Evolutionary conservation across 208 protist species (phyloP).

Genomic region (Kentomonas sorsogonicus): DNA sequence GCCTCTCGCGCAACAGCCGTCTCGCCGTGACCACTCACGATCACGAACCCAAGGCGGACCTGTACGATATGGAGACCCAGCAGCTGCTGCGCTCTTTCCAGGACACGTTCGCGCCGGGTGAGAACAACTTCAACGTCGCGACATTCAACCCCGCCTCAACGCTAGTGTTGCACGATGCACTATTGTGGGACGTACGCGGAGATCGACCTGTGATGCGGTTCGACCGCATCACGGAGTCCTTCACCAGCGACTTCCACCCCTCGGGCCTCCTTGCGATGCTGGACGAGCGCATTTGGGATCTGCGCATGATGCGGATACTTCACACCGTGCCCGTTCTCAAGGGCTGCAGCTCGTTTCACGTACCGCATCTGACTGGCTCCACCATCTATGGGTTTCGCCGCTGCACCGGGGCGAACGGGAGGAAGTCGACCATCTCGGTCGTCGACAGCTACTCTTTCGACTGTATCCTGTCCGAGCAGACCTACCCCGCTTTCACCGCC

Average conservation of each 20-base stretch:
- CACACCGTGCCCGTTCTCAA: constrained; percentile 67
- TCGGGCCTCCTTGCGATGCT: constrained; percentile 66
- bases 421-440: constrained; percentile 48
- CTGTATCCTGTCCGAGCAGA: constrained; percentile 73
- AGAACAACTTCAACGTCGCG: constrained; percentile 71
- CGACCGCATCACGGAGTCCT: constrained; percentile 80
- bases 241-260: constrained; percentile 77
- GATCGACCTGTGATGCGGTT: constrained; percentile 76
- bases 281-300: constrained; percentile 85
- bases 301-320: constrained; percentile 67
- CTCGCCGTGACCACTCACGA: constrained; percentile 53
- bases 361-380: too few species aligned
- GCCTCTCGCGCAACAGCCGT: constrained; percentile 64
- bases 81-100: constrained; percentile 53
- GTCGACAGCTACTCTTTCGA: constrained; percentile 79
- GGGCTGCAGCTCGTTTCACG: constrained; percentile 72
- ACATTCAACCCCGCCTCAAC: constrained; percentile 68
- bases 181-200: constrained; percentile 79
- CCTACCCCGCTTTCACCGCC: constrained; percentile 55
- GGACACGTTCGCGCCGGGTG: constrained; percentile 60
- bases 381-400: constrained; percentile 82
- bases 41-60: constrained; percentile 48
- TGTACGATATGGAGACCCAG: constrained; percentile 64
- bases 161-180: constrained; percentile 78
- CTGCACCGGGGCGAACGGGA: too few species aligned